Evolutionary conservation across 2,329 filamentous ascomycete genomes (phyloP).

Genomic region (Colletotrichum musae): DNA sequence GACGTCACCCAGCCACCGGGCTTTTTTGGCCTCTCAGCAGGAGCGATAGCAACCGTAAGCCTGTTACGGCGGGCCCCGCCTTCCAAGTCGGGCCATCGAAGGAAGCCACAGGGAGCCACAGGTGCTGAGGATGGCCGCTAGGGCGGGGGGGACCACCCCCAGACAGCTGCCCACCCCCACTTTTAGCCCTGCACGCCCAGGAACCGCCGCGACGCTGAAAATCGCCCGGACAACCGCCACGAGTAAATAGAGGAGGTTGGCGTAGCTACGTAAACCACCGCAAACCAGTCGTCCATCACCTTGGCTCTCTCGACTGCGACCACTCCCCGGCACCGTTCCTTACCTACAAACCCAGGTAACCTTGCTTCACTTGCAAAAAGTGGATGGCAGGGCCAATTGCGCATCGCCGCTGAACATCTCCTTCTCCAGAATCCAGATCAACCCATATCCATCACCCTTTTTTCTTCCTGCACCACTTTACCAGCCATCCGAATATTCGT

Average conservation of each 20-base stretch:
- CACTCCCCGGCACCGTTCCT: not conserved
- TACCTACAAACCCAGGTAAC: too few relatives aligned
- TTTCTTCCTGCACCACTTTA: constrained; percentile 26
- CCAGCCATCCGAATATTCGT: constrained; percentile 45
- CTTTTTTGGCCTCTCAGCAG: constrained; percentile 32
- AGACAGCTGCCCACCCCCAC: constrained; percentile 4
- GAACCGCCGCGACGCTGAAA: constrained; percentile 39
- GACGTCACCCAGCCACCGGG: constrained; percentile 42
- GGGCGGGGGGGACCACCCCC: too few relatives aligned
- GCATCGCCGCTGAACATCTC: constrained; percentile 14
- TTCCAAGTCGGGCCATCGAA: constrained; percentile 17
- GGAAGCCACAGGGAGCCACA: constrained; percentile 17
- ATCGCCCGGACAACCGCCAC: constrained; percentile 42
- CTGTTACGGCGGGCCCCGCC: not conserved
- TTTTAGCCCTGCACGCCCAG: constrained; percentile 32
- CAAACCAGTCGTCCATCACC: not conserved
- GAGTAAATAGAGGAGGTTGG: constrained; percentile 43
- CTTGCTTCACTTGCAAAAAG: constrained; percentile 25
- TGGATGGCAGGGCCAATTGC: constrained; percentile 42
- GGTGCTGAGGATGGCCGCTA: not conserved
- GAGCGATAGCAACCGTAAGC: too few relatives aligned
- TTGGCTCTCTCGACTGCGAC: constrained; percentile 14
- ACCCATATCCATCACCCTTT: constrained; percentile 35
- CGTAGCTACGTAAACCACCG: constrained; percentile 40
- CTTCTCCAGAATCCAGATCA: constrained; percentile 33